Conservation (phyloP, 768 basidiomycete species). For the Rhizopogon sp. region DNA sequence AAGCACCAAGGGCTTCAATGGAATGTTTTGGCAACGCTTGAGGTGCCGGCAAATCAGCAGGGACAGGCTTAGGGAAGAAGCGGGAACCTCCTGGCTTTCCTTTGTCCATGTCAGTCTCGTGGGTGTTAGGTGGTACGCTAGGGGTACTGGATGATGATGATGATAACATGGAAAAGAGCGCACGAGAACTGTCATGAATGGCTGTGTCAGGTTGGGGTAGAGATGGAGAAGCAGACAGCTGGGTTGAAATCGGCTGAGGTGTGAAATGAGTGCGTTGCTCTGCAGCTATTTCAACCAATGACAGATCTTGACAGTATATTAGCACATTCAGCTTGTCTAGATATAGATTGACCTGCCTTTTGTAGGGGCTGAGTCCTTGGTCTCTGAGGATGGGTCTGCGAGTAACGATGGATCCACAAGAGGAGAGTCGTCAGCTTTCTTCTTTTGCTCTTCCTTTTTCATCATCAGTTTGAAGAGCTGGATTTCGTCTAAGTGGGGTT, state of each 20-base stretch:
- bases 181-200: slow-evolving; percentile 3
- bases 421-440: slow-evolving; percentile 24
- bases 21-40: slow-evolving; percentile 11
- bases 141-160: slow-evolving; percentile 8
- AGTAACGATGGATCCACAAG: background rate
- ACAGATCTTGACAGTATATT: background rate
- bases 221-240: slow-evolving; percentile 9
- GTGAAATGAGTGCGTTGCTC: background rate
- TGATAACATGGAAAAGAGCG: slow-evolving; percentile 6
- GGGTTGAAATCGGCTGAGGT: slow-evolving; percentile 4
- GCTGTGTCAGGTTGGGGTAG: slow-evolving; percentile 10
- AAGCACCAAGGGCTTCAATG: slow-evolving; percentile 40
- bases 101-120: slow-evolving; percentile 17
- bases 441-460: slow-evolving; percentile 66
- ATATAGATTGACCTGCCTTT: slow-evolving; percentile 10
- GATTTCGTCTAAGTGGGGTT: slow-evolving; percentile 68
- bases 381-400: background rate
- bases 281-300: background rate
- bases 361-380: background rate
- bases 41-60: slow-evolving; percentile 15
- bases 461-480: slow-evolving; percentile 80
- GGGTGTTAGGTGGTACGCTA: background rate
- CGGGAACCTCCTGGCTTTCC: slow-evolving; percentile 27
- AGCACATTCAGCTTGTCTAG: background rate
- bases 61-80: slow-evolving; percentile 29